phyloP scores from a whole-genome alignment of 2,329 filamentous ascomycete genomes.

The Hymenoscyphus scutula region DNA sequence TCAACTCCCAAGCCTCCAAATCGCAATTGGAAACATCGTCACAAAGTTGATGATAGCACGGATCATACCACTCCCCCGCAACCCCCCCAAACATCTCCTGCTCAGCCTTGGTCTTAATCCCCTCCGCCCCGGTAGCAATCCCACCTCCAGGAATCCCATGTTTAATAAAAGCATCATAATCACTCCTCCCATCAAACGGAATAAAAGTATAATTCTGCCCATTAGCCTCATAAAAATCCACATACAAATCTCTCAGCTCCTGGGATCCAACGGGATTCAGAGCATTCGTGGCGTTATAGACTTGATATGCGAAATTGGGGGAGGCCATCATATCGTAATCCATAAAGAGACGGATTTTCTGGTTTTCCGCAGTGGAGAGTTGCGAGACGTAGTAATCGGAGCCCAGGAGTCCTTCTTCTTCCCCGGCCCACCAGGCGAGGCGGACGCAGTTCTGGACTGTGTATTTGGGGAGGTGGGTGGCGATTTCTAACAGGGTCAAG shows the following conservation, averaged over 20 bases:
- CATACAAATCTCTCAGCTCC: slow-evolving; percentile 57
- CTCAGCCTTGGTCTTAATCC: slow-evolving; percentile 67
- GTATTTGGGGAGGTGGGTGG: slow-evolving; percentile 55
- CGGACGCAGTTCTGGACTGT: slow-evolving; percentile 62
- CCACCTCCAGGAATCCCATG: slow-evolving; percentile 71
- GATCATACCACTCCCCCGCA: slow-evolving; percentile 57
- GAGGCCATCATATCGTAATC: slow-evolving; percentile 68
- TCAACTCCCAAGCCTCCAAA: slow-evolving; percentile 56
- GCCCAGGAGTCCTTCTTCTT: slow-evolving; percentile 61
- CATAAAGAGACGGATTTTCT: slow-evolving; percentile 62
- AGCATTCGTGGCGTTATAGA: slow-evolving; percentile 53
- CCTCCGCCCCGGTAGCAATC: slow-evolving; percentile 74
- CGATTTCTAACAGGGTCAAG: slow-evolving; percentile 56
- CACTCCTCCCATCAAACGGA: slow-evolving; percentile 73
- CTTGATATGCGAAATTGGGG: slow-evolving; percentile 62
- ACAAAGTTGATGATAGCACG: slow-evolving; percentile 59
- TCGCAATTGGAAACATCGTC: slow-evolving; percentile 58
- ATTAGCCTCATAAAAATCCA: slow-evolving; percentile 58
- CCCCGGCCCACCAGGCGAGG: slow-evolving; percentile 65
- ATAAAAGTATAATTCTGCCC: slow-evolving; percentile 66
- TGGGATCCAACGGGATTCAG: slow-evolving; percentile 32
- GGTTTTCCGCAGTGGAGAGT: slow-evolving; percentile 53
- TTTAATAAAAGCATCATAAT: slow-evolving; percentile 74
- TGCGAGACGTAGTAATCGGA: slow-evolving; percentile 59
- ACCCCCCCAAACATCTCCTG: slow-evolving; percentile 62